phyloP scores from a whole-genome alignment of 1,284 basidiomycete genomes.

The Austropuccinia psidii region DNA sequence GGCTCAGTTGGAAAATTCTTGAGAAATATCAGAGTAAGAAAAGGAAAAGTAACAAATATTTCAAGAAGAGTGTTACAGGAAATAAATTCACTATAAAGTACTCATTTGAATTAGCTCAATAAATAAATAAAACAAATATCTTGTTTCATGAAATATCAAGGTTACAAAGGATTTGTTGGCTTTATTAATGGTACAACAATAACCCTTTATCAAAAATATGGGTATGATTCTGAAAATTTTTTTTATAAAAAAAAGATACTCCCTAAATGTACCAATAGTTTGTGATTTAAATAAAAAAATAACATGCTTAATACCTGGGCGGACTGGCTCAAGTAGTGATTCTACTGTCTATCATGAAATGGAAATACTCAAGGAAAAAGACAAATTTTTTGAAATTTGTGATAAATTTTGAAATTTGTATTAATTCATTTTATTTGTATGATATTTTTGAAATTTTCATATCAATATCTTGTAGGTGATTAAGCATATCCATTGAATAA shows the following conservation, averaged over 20 bases:
- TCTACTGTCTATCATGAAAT: not conserved
- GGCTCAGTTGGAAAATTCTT: no score
- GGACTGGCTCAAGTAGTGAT: not conserved
- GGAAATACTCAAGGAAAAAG: not conserved
- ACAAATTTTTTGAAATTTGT: not conserved
- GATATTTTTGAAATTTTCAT: no score
- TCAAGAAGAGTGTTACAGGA: no score
- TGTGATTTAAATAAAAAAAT: not conserved
- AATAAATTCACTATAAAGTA: no score
- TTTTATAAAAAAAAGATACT: not conserved
- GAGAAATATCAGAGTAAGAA: no score
- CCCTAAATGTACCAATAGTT: not conserved
- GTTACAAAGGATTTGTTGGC: not conserved
- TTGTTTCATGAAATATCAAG: not conserved
- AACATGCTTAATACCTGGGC: no score
- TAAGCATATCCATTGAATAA: not conserved
- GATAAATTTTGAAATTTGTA: no score
- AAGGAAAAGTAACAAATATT: no score
- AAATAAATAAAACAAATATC: no score
- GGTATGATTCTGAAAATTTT: not conserved
- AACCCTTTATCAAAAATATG: not conserved
- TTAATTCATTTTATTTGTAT: no score
- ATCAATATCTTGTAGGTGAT: not conserved
- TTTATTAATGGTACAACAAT: constrained; percentile 10
- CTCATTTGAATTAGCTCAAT: no score